Conservation (phyloP, 2,329 filamentous ascomycete genomes). For the Colletotrichum camelliae region DNA sequence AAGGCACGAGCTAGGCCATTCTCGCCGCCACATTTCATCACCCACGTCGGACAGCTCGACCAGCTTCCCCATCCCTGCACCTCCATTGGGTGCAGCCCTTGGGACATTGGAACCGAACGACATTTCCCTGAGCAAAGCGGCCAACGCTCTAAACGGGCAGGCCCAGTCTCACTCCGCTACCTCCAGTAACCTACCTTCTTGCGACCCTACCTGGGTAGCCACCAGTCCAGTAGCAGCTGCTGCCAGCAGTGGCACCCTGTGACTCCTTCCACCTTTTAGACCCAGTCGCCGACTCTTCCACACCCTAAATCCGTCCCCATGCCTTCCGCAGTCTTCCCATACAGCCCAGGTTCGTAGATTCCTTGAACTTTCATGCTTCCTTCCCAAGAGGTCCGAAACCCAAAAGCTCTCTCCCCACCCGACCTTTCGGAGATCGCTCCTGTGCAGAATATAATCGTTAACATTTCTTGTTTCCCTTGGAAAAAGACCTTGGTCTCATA, state of each 20-base stretch:
- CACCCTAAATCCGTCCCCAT: neutral
- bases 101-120: slow-evolving; percentile 2
- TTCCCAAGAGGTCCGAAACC: neutral
- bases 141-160: slow-evolving; percentile 13
- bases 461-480: slow-evolving; percentile 1
- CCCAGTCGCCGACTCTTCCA: neutral
- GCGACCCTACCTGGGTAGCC: neutral
- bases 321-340: slow-evolving; percentile 20
- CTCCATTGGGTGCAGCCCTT: slow-evolving; percentile 6
- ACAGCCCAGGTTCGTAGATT: slow-evolving; percentile 15
- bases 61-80: slow-evolving; percentile 19
- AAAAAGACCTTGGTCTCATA: slow-evolving; percentile 26
- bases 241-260: neutral
- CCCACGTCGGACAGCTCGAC: slow-evolving; percentile 14
- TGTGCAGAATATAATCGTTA: neutral
- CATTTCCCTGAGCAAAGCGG: slow-evolving; percentile 7
- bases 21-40: slow-evolving; percentile 19
- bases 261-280: slow-evolving; percentile 10
- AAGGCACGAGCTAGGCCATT: slow-evolving; percentile 12
- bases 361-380: neutral
- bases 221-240: neutral
- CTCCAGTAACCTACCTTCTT: neutral
- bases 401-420: neutral
- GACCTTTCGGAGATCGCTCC: neutral
- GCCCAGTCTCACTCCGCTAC: neutral